Conservation (phyloP, 768 basidiomycete species). For the Royoungia palumana region DNA sequence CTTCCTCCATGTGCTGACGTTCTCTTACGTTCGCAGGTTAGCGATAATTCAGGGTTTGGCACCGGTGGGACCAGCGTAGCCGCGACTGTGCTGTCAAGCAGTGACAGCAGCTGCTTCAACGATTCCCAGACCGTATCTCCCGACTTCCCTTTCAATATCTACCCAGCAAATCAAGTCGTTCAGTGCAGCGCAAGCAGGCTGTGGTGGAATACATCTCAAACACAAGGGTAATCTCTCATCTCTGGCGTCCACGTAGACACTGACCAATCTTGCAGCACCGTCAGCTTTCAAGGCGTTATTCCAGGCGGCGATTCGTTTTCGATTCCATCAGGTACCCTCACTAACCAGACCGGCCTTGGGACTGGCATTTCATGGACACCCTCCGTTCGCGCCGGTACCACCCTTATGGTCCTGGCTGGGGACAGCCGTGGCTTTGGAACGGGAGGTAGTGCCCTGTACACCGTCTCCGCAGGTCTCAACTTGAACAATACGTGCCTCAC, state of each 20-base stretch:
- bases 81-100: slow-evolving; percentile 49
- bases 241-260: background rate
- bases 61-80: slow-evolving; percentile 73
- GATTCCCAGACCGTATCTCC: slow-evolving; percentile 44
- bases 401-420: slow-evolving; percentile 62
- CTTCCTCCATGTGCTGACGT: background rate
- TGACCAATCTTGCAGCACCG: slow-evolving; percentile 37
- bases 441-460: slow-evolving; percentile 60
- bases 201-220: slow-evolving; percentile 55
- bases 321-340: slow-evolving; percentile 51
- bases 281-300: slow-evolving; percentile 68
- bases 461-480: slow-evolving; percentile 50
- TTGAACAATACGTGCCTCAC: slow-evolving; percentile 56
- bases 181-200: slow-evolving; percentile 63
- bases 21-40: slow-evolving; percentile 40
- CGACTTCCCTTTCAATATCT: slow-evolving; percentile 56
- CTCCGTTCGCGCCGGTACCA: slow-evolving; percentile 59
- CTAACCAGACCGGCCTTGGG: slow-evolving; percentile 43
- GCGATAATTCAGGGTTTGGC: slow-evolving; percentile 60
- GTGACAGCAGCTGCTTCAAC: slow-evolving; percentile 61
- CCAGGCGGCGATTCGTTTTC: slow-evolving; percentile 76
- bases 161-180: slow-evolving; percentile 59
- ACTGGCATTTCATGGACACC: slow-evolving; percentile 72
- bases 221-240: slow-evolving; percentile 47
- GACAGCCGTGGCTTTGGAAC: slow-evolving; percentile 65